Conservation (phyloP, 192 early-diverging fungal genomes). For the Coemansia erecta region DNA sequence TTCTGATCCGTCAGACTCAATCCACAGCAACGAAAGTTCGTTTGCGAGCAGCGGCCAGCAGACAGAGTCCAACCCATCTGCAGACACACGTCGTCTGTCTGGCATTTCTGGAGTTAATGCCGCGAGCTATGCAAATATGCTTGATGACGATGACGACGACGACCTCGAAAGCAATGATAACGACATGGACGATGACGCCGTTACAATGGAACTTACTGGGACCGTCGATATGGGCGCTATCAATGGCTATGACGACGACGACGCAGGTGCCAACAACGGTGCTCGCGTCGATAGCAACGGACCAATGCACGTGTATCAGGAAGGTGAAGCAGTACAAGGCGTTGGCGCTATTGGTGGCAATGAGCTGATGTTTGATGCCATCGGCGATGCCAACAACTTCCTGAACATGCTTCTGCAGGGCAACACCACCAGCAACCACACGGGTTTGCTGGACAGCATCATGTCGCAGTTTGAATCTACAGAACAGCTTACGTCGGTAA, state of each 20-base stretch:
- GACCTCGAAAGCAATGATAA: constrained; percentile 26
- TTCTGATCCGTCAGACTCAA: constrained; percentile 41
- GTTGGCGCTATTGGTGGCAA: neutral
- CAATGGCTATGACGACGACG: neutral
- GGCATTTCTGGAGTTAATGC: constrained; percentile 5
- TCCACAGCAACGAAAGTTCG: constrained; percentile 34
- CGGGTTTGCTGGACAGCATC: constrained; percentile 48
- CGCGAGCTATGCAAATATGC: constrained; percentile 14
- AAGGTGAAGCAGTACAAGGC: neutral
- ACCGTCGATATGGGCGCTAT: constrained; percentile 19
- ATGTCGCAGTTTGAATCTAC: constrained; percentile 33
- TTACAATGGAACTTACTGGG: constrained; percentile 41
- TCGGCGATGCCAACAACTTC: constrained; percentile 19
- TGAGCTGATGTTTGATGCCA: no score
- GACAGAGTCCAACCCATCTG: constrained; percentile 44
- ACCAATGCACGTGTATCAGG: neutral
- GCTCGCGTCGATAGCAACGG: constrained; percentile 4
- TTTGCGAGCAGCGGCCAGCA: constrained; percentile 10
- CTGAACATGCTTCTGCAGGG: constrained; percentile 38
- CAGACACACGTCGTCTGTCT: constrained; percentile 11
- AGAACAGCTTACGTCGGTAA: constrained; percentile 6
- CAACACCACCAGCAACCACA: constrained; percentile 17
- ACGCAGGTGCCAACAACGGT: neutral
- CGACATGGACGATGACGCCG: constrained; percentile 14
- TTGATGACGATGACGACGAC: constrained; percentile 19